Percentiles rank a stretch among this genome's conserved stretches.
phyloP scores from a whole-genome alignment of 768 basidiomycete species.

The Plicaturopsis crispa region DNA sequence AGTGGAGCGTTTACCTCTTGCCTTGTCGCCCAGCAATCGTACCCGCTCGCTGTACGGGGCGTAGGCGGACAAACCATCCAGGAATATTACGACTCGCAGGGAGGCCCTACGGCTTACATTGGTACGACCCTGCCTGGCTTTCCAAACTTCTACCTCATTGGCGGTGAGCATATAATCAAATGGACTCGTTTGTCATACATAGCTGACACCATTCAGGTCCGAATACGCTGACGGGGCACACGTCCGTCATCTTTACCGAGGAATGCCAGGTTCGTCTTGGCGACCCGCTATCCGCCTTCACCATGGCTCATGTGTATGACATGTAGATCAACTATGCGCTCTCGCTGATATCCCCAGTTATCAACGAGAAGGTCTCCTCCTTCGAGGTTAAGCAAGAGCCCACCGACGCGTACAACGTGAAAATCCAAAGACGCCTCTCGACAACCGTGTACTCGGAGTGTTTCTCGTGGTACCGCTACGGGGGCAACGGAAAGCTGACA shows the following conservation, averaged over 20 bases:
- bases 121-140: slow-evolving; percentile 37
- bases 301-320: background rate
- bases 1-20: too few relatives aligned
- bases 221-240: slow-evolving; percentile 36
- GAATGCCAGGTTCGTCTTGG: slow-evolving; percentile 18
- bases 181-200: background rate
- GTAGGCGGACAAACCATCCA: slow-evolving; percentile 22
- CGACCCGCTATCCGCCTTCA: too few relatives aligned
- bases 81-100: slow-evolving; percentile 30
- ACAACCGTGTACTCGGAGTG: slow-evolving; percentile 20
- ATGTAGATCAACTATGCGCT: slow-evolving; percentile 18
- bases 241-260: slow-evolving; percentile 33
- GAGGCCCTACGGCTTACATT: slow-evolving; percentile 36
- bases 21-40: slow-evolving; percentile 6
- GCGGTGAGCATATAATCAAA: slow-evolving; percentile 3
- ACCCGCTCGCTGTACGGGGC: slow-evolving; percentile 26
- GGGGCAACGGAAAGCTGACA: slow-evolving; percentile 27
- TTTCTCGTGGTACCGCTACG: slow-evolving; percentile 32
- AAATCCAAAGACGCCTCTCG: slow-evolving; percentile 12
- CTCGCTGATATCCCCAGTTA: slow-evolving; percentile 21
- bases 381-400: slow-evolving; percentile 16
- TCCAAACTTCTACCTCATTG: slow-evolving; percentile 35
- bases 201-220: slow-evolving; percentile 23
- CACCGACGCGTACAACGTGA: slow-evolving; percentile 19
- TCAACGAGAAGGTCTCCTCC: slow-evolving; percentile 13